phyloP scores from a whole-genome alignment of 1,284 basidiomycete genomes.

The Boletus nobilissimus region DNA sequence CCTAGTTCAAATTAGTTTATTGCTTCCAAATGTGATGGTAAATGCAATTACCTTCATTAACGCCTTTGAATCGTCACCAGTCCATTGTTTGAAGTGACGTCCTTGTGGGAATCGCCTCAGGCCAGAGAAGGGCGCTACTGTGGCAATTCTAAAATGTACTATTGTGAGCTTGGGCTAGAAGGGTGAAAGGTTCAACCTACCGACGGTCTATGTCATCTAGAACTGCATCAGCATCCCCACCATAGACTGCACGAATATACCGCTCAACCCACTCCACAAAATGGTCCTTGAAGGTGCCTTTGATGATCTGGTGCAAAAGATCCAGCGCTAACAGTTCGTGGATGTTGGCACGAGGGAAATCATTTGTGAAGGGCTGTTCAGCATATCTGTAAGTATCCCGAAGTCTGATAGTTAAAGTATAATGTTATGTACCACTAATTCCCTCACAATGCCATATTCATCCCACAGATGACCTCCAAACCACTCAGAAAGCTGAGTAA shows the following conservation, averaged over 20 bases:
- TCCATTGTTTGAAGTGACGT: slow-evolving; percentile 11
- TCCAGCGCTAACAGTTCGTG: neutral
- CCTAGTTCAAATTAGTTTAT: neutral
- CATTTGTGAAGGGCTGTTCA: neutral
- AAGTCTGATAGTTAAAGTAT: neutral
- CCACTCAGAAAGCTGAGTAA: neutral
- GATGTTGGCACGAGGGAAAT: slow-evolving; percentile 1
- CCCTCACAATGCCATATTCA: slow-evolving; percentile 2
- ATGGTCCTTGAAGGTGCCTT: slow-evolving; percentile 5
- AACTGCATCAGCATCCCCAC: neutral
- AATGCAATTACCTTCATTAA: slow-evolving; percentile 8
- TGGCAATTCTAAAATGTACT: neutral
- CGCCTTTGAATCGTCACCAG: neutral
- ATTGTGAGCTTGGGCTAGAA: neutral
- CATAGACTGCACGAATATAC: neutral
- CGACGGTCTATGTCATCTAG: neutral
- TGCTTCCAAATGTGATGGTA: neutral
- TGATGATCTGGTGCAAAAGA: slow-evolving; percentile 9
- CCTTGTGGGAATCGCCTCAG: slow-evolving; percentile 1
- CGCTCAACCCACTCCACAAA: neutral
- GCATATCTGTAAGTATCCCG: neutral
- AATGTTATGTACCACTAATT: slow-evolving; percentile 6
- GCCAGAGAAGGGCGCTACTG: neutral
- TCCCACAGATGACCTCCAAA: neutral
- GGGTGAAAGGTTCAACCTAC: neutral